phyloP scores from a whole-genome alignment of 208 protist genomes.

The Blechomonas ayalai region DNA sequence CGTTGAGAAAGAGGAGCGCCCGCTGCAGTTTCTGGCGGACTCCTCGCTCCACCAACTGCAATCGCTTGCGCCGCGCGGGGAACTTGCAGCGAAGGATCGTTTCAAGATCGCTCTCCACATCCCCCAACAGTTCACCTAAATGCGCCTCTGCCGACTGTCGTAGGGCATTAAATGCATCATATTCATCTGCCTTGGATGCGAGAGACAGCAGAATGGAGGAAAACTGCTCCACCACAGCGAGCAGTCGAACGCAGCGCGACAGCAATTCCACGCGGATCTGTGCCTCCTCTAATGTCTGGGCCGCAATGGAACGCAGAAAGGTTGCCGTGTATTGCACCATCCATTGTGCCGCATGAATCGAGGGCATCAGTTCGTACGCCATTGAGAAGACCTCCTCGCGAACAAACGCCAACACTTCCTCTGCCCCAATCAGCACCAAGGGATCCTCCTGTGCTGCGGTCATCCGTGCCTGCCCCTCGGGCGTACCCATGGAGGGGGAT shows the following conservation, averaged over 20 bases:
- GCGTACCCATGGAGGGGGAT: slow-evolving; percentile 1
- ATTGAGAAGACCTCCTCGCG: slow-evolving; percentile 30
- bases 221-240: slow-evolving; percentile 66
- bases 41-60: slow-evolving; percentile 35
- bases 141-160: slow-evolving; percentile 33
- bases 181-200: slow-evolving; percentile 52
- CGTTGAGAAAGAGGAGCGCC: slow-evolving; percentile 59
- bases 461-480: slow-evolving; percentile 2
- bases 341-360: slow-evolving; percentile 70
- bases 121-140: slow-evolving; percentile 32
- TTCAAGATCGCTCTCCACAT: slow-evolving; percentile 39
- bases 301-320: slow-evolving; percentile 49
- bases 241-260: slow-evolving; percentile 60
- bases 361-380: slow-evolving; percentile 26
- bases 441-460: slow-evolving; percentile 4
- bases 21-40: slow-evolving; percentile 47
- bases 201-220: slow-evolving; percentile 57
- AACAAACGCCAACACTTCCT: slow-evolving; percentile 52
- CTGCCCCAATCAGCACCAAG: slow-evolving; percentile 39
- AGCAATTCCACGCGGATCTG: slow-evolving; percentile 48
- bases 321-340: slow-evolving; percentile 80
- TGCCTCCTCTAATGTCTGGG: slow-evolving; percentile 43
- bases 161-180: slow-evolving; percentile 49
- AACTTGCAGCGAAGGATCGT: slow-evolving; percentile 30
- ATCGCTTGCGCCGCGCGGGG: slow-evolving; percentile 39